Conservation (phyloP, 352 stramenopile genomes). For the Pythium biforme region DNA sequence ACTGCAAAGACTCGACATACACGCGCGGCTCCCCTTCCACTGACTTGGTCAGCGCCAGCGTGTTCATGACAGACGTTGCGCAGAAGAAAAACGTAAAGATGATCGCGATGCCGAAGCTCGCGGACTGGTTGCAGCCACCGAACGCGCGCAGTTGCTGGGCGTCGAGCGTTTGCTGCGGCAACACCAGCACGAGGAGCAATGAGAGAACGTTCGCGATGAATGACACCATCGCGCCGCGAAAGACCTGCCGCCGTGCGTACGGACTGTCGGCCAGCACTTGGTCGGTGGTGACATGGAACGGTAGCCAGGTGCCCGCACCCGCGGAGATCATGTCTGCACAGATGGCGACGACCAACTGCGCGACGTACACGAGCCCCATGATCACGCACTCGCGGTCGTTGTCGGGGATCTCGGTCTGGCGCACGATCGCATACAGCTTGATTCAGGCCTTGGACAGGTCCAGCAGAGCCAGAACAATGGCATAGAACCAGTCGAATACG, state of each 20-base stretch:
- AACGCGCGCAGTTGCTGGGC: slow-evolving; percentile 39
- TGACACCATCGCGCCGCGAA: slow-evolving; percentile 10
- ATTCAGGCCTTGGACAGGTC: slow-evolving; percentile 10
- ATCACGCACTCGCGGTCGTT: slow-evolving; percentile 21
- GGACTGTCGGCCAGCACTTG: slow-evolving; percentile 13
- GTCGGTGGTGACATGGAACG: slow-evolving; percentile 14
- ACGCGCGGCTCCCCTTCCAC: neutral
- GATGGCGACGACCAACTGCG: slow-evolving; percentile 15
- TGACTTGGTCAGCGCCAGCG: slow-evolving; percentile 14
- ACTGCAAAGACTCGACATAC: too few species aligned
- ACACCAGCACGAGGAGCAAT: slow-evolving; percentile 6
- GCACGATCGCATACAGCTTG: slow-evolving; percentile 21
- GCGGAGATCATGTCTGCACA: slow-evolving; percentile 30
- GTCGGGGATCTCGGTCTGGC: slow-evolving; percentile 23
- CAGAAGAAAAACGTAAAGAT: slow-evolving; percentile 38
- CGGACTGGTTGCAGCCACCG: slow-evolving; percentile 45
- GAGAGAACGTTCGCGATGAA: slow-evolving; percentile 23
- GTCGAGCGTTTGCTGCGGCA: slow-evolving; percentile 30
- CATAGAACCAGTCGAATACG: slow-evolving; percentile 44
- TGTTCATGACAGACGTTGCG: slow-evolving; percentile 30
- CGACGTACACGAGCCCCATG: slow-evolving; percentile 20
- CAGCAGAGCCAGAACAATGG: slow-evolving; percentile 19
- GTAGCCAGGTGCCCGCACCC: slow-evolving; percentile 30
- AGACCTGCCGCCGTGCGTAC: slow-evolving; percentile 4
- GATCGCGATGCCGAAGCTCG: slow-evolving; percentile 28